Evolutionary conservation across 1,139 yeast genomes (phyloP).

Genomic region (Blastobotrys proliferans): DNA sequence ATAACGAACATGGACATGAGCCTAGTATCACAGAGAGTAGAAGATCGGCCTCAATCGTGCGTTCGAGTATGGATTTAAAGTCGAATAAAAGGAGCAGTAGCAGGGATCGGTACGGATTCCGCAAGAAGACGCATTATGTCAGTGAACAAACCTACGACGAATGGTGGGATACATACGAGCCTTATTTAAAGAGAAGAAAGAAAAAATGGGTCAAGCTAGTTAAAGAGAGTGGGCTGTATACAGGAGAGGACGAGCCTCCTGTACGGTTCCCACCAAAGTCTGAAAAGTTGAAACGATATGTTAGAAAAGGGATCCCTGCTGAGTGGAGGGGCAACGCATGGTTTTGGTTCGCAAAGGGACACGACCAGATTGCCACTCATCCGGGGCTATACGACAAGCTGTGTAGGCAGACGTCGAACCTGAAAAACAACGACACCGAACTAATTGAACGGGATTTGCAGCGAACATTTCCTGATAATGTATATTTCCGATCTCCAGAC

Average conservation of each 20-base stretch:
- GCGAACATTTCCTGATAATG: slow-evolving; percentile 91
- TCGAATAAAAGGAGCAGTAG: slow-evolving; percentile 5
- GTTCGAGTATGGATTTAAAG: slow-evolving; percentile 15
- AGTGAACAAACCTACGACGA: slow-evolving; percentile 56
- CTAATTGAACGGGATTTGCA: slow-evolving; percentile 90
- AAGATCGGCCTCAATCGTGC: slow-evolving; percentile 13
- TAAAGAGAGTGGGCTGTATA: slow-evolving; percentile 60
- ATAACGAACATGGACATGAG: background rate
- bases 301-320: slow-evolving; percentile 90
- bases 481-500: slow-evolving; percentile 51
- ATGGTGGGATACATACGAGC: slow-evolving; percentile 73
- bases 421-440: slow-evolving; percentile 70
- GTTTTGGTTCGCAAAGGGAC: slow-evolving; percentile 95
- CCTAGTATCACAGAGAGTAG: slow-evolving; percentile 9
- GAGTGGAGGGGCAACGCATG: slow-evolving; percentile 97
- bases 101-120: slow-evolving; percentile 82
- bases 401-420: slow-evolving; percentile 49
- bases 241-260: slow-evolving; percentile 31
- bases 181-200: slow-evolving; percentile 57
- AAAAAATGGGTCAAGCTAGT: slow-evolving; percentile 70
- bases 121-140: slow-evolving; percentile 53
- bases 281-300: slow-evolving; percentile 73
- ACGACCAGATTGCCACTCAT: slow-evolving; percentile 64
- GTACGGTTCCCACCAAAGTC: slow-evolving; percentile 75
- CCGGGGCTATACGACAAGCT: slow-evolving; percentile 70